Base-by-base conservation (phyloP, 2,329 filamentous ascomycete genomes). In the Penicillium sp. region DNA sequence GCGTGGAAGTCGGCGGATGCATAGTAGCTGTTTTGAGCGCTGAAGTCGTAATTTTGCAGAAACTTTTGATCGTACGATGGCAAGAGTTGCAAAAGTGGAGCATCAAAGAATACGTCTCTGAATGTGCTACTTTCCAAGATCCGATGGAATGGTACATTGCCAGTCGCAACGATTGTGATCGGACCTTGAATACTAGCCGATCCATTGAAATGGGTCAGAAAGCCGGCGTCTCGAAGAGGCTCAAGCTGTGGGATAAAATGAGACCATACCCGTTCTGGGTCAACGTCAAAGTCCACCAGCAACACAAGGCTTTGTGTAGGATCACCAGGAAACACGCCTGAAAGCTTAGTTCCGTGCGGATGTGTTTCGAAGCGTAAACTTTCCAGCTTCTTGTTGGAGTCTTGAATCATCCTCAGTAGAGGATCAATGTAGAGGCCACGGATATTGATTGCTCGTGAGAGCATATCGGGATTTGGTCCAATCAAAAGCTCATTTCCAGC, bases 121-220 rank as follows among this genome's bases (percentile, higher is more conserved):
- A 16, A 8, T 13, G 36, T 36, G 24, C 13, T 39, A 13, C 16
- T 13, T 34, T 45, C 50, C 7, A 29, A 21, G 18, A 52, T 29
- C 6, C 31, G 50, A 28, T 44, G 36, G 18, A 54, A 54, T 9
- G 44, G 52, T 18, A 43, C 45, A 24, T 54, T 44, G 5, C 52
- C 47, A 5, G 42, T 31, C 8, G 34, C 52, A 23, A 54, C 52
- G 36, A 54, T 42, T n/a, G 52, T 54, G 18, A 54, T 9, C 5
- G 52, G 52, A 10, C 47, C 45, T 18, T 31, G 49, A n/a, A n/a
- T 3, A 54, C 38, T 5, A 54, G 36, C 15, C 9, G 26, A 43
- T 1, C 38, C 47, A 24, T 54, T 45, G 13, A 34, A 47, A 28
- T 51, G 18, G 6, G 48, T 47, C 5, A 54, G n/a, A 16, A 28